Base-by-base conservation (phyloP, 2,329 filamentous ascomycete species). In the Trichoderma polysporum region DNA sequence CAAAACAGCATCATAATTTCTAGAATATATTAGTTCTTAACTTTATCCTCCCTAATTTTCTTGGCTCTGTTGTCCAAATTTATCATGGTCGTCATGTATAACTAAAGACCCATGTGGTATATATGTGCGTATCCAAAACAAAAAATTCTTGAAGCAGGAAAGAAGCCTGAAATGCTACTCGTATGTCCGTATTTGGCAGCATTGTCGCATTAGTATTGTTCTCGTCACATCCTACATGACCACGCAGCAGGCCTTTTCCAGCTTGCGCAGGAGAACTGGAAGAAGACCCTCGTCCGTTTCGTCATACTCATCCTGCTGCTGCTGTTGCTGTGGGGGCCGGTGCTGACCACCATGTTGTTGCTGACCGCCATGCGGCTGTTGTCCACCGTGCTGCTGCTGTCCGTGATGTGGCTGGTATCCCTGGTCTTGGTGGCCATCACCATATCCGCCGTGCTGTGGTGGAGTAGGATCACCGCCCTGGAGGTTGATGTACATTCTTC, bases 401-500 rank as follows among this genome's bases (percentile, higher is more conserved):
- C 72, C 73, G 31, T 75, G 73, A 19, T 77, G 69, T 22, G 31
- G 33, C 31, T 61, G 65, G 33, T 64, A 70, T 58, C 74, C 70
- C 41, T 67, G 63, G 25, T 58, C 47, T 15, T 80, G 79, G 25
- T 79, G 78, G 6, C 74, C 74, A 17, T 70, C 72, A 31, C 37
- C 78, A 76, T 70, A 75, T 70, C 63, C 73, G 45, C 79, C 76
- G 66, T 67, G 67, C 2, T 83, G 81, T 45, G 84, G 82, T 49
- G 83, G 79, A 59, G 85, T 78, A 39, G 86, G 88, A 57, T 87
- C 82, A 13, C 89, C 91, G 65, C 93, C 93, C 71, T 90, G 88
- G 70, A 98, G 82, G 75, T 97, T 91, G 69, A 98, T 88, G 76
- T 92, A 97, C 49, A 99, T 94, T 17, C 93, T 83, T 0, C 95